phyloP scores from a whole-genome alignment of 75 land plant genomes.

The Selaginella moellendorffii region DNA sequence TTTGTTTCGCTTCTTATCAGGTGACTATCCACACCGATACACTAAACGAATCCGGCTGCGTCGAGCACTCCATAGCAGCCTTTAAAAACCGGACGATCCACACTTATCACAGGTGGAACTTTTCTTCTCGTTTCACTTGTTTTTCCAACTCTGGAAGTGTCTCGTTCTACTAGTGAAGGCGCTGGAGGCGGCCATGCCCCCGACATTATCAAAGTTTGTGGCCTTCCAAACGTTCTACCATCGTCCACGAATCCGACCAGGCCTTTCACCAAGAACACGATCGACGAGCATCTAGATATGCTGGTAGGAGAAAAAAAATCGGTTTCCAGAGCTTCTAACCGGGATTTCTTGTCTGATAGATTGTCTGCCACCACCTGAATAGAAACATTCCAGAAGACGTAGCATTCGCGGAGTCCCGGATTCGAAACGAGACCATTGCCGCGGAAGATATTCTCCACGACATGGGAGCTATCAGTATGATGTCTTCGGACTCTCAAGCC shows the following conservation, averaged over 20 bases:
- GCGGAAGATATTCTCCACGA: constrained; percentile 99
- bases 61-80: constrained; percentile 84
- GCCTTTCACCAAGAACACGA: constrained; percentile 75
- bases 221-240: constrained; percentile 84
- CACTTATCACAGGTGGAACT: constrained; percentile 81
- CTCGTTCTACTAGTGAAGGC: constrained; percentile 79
- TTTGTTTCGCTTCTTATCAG: no score
- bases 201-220: constrained; percentile 93
- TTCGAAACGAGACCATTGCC: constrained; percentile 88
- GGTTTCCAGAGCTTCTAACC: no score
- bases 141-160: no score
- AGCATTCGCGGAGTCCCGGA: constrained; percentile 93
- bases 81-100: constrained; percentile 84
- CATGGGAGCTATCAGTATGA: constrained; percentile 98
- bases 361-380: constrained; percentile 96
- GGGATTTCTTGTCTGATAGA: no score
- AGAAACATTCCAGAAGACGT: constrained; percentile 83
- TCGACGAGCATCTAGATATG: constrained; percentile 99
- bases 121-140: not conserved
- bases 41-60: constrained; percentile 93
- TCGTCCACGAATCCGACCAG: constrained; percentile 97
- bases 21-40: constrained; percentile 98
- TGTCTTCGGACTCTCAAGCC: constrained; percentile 97
- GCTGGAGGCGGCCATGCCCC: constrained; percentile 99
- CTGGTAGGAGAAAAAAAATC: constrained; percentile 55